Conservation (phyloP, 768 basidiomycete species). For the Leucogyrophana mollusca region DNA sequence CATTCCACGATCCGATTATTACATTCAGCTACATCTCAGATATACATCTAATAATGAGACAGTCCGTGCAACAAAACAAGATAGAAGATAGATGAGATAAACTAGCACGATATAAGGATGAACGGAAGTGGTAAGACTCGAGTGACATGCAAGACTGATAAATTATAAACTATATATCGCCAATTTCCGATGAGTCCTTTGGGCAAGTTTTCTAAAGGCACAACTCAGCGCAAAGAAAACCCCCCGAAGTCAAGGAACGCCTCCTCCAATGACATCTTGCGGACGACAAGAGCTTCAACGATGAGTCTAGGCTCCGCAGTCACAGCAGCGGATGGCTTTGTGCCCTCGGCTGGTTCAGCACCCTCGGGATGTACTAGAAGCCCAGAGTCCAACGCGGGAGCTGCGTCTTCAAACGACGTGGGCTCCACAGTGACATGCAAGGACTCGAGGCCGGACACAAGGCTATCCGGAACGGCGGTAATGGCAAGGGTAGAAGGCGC, state of each 20-base stretch:
- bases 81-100: no score
- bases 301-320: slow-evolving; percentile 55
- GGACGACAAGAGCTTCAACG: slow-evolving; percentile 77
- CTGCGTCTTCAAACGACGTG: not conserved
- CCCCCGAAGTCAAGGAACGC: slow-evolving; percentile 75
- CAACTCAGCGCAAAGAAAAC: slow-evolving; percentile 41
- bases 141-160: no score
- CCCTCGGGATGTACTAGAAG: slow-evolving; percentile 5
- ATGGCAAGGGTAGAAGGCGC: not conserved
- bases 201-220: no score
- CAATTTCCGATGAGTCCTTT: no score
- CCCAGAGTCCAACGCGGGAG: slow-evolving; percentile 8
- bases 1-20: no score
- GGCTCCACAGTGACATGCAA: slow-evolving; percentile 32
- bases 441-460: slow-evolving; percentile 31
- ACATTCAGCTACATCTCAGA: no score
- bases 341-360: not conserved
- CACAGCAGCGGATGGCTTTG: not conserved
- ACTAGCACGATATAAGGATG: no score
- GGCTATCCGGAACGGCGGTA: slow-evolving; percentile 17
- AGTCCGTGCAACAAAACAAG: no score
- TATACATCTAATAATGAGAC: no score
- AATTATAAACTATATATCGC: no score
- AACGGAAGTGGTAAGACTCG: no score
- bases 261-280: slow-evolving; percentile 75